A percentile compares a stretch with the other conserved stretches of the same genome.
Conservation (phyloP, 108 stramenopile species). For the Pseudonitzschia multiseries region DNA sequence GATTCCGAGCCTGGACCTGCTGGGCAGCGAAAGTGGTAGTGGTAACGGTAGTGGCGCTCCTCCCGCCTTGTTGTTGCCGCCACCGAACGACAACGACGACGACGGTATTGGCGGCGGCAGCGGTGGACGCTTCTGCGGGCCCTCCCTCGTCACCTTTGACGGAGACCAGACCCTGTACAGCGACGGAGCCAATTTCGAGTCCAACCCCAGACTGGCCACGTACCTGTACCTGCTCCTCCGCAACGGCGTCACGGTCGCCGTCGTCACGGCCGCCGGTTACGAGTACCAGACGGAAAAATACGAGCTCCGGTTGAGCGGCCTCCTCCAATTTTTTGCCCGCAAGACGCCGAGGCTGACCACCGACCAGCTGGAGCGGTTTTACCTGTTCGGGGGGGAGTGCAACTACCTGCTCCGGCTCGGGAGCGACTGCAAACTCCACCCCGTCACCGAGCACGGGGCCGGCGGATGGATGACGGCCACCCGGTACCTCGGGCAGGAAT, state of each 20-base stretch:
- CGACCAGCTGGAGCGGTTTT: constrained; percentile 82
- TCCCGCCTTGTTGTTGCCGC: too few species aligned
- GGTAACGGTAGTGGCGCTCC: too few species aligned
- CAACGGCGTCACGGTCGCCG: constrained; percentile 82
- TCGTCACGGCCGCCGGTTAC: constrained; percentile 95
- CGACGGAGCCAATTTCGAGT: constrained; percentile 91
- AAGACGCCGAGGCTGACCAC: constrained; percentile 40
- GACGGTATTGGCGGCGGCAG: too few species aligned
- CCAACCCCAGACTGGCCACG: constrained; percentile 76
- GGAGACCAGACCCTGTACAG: constrained; percentile 92
- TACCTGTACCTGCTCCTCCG: constrained; percentile 71
- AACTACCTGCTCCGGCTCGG: constrained; percentile 86
- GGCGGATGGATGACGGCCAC: constrained; percentile 88
- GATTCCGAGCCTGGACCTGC: not conserved
- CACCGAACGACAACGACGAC: too few species aligned
- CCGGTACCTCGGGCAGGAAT: constrained; percentile 51
- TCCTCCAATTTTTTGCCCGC: constrained; percentile 76
- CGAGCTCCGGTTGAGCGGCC: constrained; percentile 78
- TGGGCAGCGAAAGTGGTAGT: not conserved
- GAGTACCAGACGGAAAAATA: constrained; percentile 88
- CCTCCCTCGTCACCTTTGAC: constrained; percentile 88
- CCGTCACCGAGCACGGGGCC: constrained; percentile 74
- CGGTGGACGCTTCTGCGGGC: constrained; percentile 45
- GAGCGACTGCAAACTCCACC: constrained; percentile 70
- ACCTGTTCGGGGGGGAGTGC: constrained; percentile 93